These are phyloP conservation scores for Moniliella sp. DNA, from an alignment of 1,284 basidiomycete species.

Conservation along the genomic window DNA sequence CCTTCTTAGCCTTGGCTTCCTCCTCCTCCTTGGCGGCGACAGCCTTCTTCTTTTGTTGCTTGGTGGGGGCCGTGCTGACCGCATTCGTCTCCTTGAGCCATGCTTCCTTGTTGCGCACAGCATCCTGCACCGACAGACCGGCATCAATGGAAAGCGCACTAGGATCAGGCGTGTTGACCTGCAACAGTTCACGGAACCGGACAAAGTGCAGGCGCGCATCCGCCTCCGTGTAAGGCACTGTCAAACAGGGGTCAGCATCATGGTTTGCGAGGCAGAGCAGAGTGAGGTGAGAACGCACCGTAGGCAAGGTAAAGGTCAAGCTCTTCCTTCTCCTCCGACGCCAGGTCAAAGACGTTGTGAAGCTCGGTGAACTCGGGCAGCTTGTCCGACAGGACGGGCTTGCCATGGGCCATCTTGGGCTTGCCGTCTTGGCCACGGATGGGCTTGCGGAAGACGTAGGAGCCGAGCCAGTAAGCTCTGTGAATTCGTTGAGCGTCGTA, in stretches of 20 bases:
- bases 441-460: constrained; percentile 25
- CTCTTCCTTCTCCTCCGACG: constrained; percentile 12
- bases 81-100: constrained; percentile 10
- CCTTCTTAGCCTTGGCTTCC: constrained; percentile 1
- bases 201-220: constrained; percentile 38
- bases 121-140: constrained; percentile 38
- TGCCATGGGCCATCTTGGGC: constrained; percentile 1
- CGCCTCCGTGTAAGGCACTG: constrained; percentile 39
- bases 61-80: constrained; percentile 6
- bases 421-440: constrained; percentile 3
- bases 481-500: constrained; percentile 27
- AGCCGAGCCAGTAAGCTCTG: constrained; percentile 33
- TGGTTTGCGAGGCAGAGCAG: background rate
- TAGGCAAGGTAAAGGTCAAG: constrained; percentile 22
- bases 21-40: constrained; percentile 7
- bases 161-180: constrained; percentile 35
- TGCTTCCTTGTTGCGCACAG: constrained; percentile 35
- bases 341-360: constrained; percentile 19
- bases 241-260: background rate
- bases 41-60: constrained; percentile 13
- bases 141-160: constrained; percentile 36
- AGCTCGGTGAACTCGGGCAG: constrained; percentile 28
- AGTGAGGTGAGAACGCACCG: constrained; percentile 5
- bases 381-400: constrained; percentile 9
- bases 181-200: constrained; percentile 38